Percentiles rank a stretch among this genome's conserved stretches.
phyloP scores from a whole-genome alignment of 805 yeast species.

The Candida peoriensis region DNA sequence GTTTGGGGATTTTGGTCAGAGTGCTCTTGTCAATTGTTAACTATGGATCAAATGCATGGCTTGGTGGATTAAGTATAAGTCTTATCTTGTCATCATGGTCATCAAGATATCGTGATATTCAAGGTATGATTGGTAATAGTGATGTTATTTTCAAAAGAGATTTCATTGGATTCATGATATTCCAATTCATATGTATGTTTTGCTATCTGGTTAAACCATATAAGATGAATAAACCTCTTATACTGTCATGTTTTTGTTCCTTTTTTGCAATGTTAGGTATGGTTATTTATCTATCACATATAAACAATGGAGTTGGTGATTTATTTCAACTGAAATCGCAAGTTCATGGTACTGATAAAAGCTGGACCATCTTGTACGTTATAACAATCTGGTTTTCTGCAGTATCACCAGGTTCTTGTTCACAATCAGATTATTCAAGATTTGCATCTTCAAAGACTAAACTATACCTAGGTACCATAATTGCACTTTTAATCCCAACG shows the following conservation, averaged over 20 bases:
- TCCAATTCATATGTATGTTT: constrained; percentile 29
- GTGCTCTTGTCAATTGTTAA: constrained; percentile 42
- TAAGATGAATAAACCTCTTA: constrained; percentile 20
- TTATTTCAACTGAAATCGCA: constrained; percentile 26
- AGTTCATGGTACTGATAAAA: constrained; percentile 25
- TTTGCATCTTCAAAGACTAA: constrained; percentile 26
- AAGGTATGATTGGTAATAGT: constrained; percentile 28
- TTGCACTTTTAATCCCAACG: constrained; percentile 31
- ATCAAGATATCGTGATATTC: constrained; percentile 29
- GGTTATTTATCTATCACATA: constrained; percentile 25
- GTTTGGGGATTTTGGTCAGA: constrained; percentile 36
- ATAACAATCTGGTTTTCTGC: constrained; percentile 29
- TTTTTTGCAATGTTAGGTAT: constrained; percentile 30
- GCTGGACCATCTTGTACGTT: constrained; percentile 30
- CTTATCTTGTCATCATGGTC: constrained; percentile 37
- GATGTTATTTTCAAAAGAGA: constrained; percentile 27
- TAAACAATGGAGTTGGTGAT: constrained; percentile 31
- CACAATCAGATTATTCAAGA: constrained; percentile 32
- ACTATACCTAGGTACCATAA: constrained; percentile 18
- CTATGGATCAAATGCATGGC: constrained; percentile 41
- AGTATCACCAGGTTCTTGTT: constrained; percentile 28
- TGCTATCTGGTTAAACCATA: constrained; percentile 23
- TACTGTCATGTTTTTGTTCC: constrained; percentile 20
- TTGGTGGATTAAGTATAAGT: constrained; percentile 38
- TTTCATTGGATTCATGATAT: constrained; percentile 32